These are phyloP conservation scores for Sphaerobolus stellatus DNA, from an alignment of 1,284 basidiomycete genomes.

Conservation along the genomic window DNA sequence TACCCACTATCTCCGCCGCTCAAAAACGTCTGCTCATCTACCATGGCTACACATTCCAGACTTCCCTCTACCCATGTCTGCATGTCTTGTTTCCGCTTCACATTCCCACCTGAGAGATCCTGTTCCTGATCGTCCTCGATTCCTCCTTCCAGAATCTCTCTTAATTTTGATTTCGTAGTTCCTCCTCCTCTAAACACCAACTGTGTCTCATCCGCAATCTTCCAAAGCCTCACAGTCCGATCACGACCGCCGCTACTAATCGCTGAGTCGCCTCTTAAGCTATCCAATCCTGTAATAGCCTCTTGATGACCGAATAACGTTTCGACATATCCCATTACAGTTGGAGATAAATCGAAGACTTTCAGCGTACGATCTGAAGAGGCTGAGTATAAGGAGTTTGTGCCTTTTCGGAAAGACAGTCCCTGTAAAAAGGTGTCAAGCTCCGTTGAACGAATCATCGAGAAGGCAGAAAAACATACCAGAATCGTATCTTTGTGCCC, in stretches of 20 bases:
- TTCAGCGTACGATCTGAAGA: conserved; percentile 93
- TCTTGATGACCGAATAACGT: conserved; percentile 99
- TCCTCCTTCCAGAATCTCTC: conserved; percentile 81
- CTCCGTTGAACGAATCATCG: conserved; percentile 3
- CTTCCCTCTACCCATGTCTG: conserved; percentile 82
- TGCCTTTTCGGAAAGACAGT: conserved; percentile 81
- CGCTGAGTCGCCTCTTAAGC: conserved; percentile 80
- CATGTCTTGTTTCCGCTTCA: conserved; percentile 35
- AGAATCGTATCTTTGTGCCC: conserved; percentile 88
- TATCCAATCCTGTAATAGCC: conserved; percentile 73
- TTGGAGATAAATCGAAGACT: conserved; percentile 80
- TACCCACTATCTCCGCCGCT: conserved; percentile 96
- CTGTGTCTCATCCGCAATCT: conserved; percentile 94
- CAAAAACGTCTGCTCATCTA: conserved; percentile 91
- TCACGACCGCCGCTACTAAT: conserved; percentile 90
- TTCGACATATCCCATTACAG: conserved; percentile 88
- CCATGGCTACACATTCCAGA: conserved; percentile 89
- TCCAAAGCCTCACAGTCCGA: conserved; percentile 94
- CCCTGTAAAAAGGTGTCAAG: conserved; percentile 42
- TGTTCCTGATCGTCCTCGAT: conserved; percentile 46
- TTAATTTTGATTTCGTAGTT: conserved; percentile 65
- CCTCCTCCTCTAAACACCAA: conserved; percentile 90
- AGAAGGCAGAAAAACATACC: conserved; percentile 46
- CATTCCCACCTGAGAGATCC: conserved; percentile 35
- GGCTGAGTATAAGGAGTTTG: conserved; percentile 81